These are phyloP conservation scores for Colletotrichum tropicicola DNA, from an alignment of 2,329 filamentous ascomycete genomes.

Conservation along the genomic window DNA sequence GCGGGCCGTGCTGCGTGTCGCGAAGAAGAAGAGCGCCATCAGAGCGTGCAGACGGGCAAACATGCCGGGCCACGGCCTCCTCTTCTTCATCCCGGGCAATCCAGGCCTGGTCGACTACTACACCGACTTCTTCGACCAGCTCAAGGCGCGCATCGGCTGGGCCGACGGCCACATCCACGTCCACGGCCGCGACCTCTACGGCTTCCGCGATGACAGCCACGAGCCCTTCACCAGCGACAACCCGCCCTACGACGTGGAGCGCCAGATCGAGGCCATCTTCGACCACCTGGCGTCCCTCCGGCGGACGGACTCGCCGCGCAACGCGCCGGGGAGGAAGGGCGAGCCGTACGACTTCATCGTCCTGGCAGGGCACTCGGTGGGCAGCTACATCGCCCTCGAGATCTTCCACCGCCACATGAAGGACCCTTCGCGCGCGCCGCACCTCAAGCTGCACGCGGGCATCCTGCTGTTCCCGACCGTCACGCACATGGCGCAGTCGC, in stretches of 20 bases:
- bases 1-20: conserved; percentile 23
- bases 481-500: conserved; percentile 72
- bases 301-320: conserved; percentile 37
- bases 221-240: conserved; percentile 50
- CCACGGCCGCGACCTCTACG: conserved; percentile 65
- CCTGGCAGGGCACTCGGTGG: conserved; percentile 79
- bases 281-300: conserved; percentile 43
- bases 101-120: conserved; percentile 82
- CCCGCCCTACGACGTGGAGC: conserved; percentile 60
- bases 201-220: conserved; percentile 65
- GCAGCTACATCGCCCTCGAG: conserved; percentile 76
- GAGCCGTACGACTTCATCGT: conserved; percentile 66
- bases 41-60: conserved; percentile 3
- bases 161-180: conserved; percentile 57
- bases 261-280: conserved; percentile 59
- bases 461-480: conserved; percentile 80
- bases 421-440: conserved; percentile 41
- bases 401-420: conserved; percentile 66
- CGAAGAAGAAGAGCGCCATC: neutral
- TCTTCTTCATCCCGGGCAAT: conserved; percentile 82
- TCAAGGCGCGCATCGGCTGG: conserved; percentile 37
- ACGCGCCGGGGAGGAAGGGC: conserved; percentile 38
- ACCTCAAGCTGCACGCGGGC: conserved; percentile 57
- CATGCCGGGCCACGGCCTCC: conserved; percentile 51
- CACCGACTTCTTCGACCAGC: conserved; percentile 66